phyloP scores from a whole-genome alignment of 2,329 filamentous ascomycete genomes.

The Tolypocladium paradoxum region DNA sequence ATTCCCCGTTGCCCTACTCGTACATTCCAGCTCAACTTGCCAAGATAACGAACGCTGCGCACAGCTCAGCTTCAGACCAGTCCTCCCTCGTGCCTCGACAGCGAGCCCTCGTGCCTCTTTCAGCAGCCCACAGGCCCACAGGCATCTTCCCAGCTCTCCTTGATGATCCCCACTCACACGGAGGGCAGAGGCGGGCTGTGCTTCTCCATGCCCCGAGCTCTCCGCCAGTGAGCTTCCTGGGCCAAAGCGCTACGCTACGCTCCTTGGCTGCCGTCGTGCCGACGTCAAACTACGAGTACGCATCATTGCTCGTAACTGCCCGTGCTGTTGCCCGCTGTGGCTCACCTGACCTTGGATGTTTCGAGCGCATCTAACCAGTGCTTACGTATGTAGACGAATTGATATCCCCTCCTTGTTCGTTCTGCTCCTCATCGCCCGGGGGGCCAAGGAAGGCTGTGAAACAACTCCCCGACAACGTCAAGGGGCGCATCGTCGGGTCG shows the following conservation, averaged over 20 bases:
- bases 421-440: too few relatives aligned
- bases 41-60: neutral
- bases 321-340: too few relatives aligned
- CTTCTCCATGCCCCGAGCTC: neutral
- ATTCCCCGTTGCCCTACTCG: neutral
- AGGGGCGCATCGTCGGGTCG: too few relatives aligned
- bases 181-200: too few relatives aligned
- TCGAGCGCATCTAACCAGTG: too few relatives aligned
- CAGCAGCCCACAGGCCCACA: neutral
- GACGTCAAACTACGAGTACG: neutral
- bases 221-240: neutral
- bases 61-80: neutral
- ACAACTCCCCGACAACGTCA: too few relatives aligned
- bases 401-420: too few relatives aligned
- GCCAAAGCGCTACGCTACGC: neutral
- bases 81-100: neutral
- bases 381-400: too few relatives aligned
- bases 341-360: too few relatives aligned
- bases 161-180: neutral
- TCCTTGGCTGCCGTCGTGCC: neutral
- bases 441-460: too few relatives aligned
- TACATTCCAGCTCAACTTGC: neutral
- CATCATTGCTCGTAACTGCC: neutral
- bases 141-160: neutral
- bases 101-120: neutral